A percentile compares a stretch with the other conserved stretches of the same genome.
phyloP scores from a whole-genome alignment of 2,329 filamentous ascomycete species.

The Arthroderma sp. region DNA sequence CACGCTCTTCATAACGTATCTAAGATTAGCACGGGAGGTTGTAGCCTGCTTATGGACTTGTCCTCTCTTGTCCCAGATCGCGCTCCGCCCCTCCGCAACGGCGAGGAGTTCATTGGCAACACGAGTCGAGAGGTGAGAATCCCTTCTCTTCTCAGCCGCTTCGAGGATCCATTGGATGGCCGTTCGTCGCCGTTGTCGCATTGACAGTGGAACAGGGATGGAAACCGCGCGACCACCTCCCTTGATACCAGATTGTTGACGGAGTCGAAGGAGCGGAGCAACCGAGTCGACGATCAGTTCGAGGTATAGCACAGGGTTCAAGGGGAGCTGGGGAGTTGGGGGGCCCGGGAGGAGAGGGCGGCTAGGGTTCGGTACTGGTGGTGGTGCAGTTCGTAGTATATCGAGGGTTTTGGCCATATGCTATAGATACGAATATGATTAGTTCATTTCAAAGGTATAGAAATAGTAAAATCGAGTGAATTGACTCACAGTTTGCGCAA shows the following conservation, averaged over 20 bases:
- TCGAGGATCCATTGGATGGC: conserved; percentile 86
- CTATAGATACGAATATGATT: conserved; percentile 32
- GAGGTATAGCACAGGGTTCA: conserved; percentile 82
- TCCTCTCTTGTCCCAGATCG: conserved; percentile 70
- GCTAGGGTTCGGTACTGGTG: conserved; percentile 59
- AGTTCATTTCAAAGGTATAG: background rate
- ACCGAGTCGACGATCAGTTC: conserved; percentile 85
- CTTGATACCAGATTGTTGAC: conserved; percentile 59
- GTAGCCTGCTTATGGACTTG: conserved; percentile 70
- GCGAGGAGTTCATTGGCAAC: conserved; percentile 77
- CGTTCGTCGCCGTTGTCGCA: conserved; percentile 61
- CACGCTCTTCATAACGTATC: background rate
- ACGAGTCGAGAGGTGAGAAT: conserved; percentile 58
- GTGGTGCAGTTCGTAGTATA: conserved; percentile 67
- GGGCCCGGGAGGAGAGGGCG: conserved; percentile 53
- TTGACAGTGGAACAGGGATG: conserved; percentile 61
- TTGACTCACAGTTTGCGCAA: conserved; percentile 63
- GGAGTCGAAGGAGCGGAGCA: conserved; percentile 72
- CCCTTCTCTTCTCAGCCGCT: conserved; percentile 64
- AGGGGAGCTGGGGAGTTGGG: conserved; percentile 63
- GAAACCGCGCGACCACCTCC: conserved; percentile 79
- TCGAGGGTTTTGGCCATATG: conserved; percentile 75
- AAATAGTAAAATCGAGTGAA: conserved; percentile 5
- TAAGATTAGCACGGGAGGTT: conserved; percentile 59
- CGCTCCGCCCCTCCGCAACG: conserved; percentile 73